These are phyloP conservation scores for Aspergillus hancockii DNA, from an alignment of 495 filamentous ascomycete genomes.

Conservation along the genomic window DNA sequence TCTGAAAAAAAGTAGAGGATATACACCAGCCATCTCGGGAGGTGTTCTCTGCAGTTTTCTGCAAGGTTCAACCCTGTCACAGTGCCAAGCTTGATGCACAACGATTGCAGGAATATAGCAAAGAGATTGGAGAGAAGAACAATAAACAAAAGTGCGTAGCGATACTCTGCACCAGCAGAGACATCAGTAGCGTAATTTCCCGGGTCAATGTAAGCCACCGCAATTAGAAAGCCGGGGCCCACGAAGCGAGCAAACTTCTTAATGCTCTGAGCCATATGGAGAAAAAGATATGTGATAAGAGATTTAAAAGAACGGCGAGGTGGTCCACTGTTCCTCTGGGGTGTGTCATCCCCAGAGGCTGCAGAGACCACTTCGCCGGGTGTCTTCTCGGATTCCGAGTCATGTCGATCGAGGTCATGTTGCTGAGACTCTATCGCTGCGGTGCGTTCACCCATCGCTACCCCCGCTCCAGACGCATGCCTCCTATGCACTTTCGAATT, in stretches of 20 bases:
- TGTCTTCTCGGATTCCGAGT: conserved; percentile 27
- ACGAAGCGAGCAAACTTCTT: conserved; percentile 73
- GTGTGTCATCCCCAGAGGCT: conserved; percentile 34
- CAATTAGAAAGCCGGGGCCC: conserved; percentile 83
- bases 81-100: conserved; percentile 83
- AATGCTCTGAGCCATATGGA: conserved; percentile 36
- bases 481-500: conserved; percentile 43
- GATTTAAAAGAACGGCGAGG: conserved; percentile 39
- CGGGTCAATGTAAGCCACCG: conserved; percentile 79
- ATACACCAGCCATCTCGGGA: conserved; percentile 76
- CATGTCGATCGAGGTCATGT: conserved; percentile 25
- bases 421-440: conserved; percentile 27
- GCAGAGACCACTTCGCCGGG: conserved; percentile 38
- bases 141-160: conserved; percentile 74
- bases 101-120: conserved; percentile 78
- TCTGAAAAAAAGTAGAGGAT: conserved; percentile 75
- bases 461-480: conserved; percentile 28
- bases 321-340: conserved; percentile 39
- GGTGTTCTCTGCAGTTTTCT: conserved; percentile 72
- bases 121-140: conserved; percentile 82
- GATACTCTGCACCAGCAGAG: conserved; percentile 65
- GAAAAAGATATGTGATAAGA: conserved; percentile 20
- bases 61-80: conserved; percentile 82
- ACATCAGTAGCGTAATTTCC: conserved; percentile 88
- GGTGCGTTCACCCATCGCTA: conserved; percentile 25